Evolutionary conservation across 1,284 basidiomycete species (phyloP).

Genomic region (Rhodotorula sp.): DNA sequence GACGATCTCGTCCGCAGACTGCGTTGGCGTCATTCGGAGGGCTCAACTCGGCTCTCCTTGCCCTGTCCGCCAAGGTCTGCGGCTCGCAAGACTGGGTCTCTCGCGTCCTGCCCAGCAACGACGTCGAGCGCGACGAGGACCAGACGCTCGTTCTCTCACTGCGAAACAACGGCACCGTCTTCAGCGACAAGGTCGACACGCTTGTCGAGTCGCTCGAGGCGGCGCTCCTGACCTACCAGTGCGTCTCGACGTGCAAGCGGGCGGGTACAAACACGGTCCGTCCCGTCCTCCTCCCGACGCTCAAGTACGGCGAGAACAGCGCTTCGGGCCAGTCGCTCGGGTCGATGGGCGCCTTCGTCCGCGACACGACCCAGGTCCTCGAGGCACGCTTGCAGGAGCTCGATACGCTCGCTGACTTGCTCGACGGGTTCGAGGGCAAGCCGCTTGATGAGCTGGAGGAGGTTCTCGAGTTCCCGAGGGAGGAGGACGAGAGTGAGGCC

Average conservation of each 20-base stretch:
- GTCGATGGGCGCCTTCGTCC: slow-evolving; percentile 67
- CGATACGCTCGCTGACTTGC: slow-evolving; percentile 64
- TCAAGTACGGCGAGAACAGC: slow-evolving; percentile 31
- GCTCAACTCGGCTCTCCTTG: slow-evolving; percentile 75
- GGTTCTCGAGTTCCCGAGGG: slow-evolving; percentile 40
- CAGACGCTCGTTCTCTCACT: slow-evolving; percentile 55
- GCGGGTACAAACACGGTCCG: slow-evolving; percentile 43
- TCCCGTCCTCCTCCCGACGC: slow-evolving; percentile 37
- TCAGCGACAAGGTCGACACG: slow-evolving; percentile 31
- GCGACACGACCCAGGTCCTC: slow-evolving; percentile 62
- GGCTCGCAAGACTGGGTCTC: slow-evolving; percentile 62
- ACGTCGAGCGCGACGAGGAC: slow-evolving; percentile 63
- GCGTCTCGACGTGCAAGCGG: slow-evolving; percentile 34
- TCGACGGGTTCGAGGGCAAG: slow-evolving; percentile 61
- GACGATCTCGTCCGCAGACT: slow-evolving; percentile 50
- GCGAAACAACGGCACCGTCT: slow-evolving; percentile 29
- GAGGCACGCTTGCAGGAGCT: slow-evolving; percentile 64
- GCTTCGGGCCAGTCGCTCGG: slow-evolving; percentile 66
- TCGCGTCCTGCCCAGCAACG: slow-evolving; percentile 64
- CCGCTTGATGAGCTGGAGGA: slow-evolving; percentile 50
- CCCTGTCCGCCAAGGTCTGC: slow-evolving; percentile 72
- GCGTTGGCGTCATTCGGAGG: slow-evolving; percentile 69
- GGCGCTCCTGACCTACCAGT: slow-evolving; percentile 40
- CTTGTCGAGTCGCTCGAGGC: slow-evolving; percentile 39
- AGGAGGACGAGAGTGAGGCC: slow-evolving; percentile 11